Evolutionary conservation across 2,329 filamentous ascomycete genomes (phyloP).

Genomic region (Monosporascus sp.): DNA sequence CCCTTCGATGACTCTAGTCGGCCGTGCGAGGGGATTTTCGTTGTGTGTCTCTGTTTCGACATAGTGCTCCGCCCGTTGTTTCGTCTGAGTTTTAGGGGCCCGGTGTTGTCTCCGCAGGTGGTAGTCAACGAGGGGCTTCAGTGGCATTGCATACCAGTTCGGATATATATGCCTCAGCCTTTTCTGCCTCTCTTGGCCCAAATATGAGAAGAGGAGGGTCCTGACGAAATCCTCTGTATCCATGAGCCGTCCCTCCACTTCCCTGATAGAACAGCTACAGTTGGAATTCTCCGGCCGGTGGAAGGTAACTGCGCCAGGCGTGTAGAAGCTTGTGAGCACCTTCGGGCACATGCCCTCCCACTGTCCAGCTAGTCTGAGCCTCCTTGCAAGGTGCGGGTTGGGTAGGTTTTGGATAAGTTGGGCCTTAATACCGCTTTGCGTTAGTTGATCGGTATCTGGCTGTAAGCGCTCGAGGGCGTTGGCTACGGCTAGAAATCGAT

Average conservation of each 20-base stretch:
- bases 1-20: neutral
- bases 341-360: constrained; percentile 13
- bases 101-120: constrained; percentile 6
- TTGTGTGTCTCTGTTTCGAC: constrained; percentile 1
- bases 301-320: neutral
- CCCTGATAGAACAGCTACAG: neutral
- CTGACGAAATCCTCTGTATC: constrained; percentile 8
- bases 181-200: constrained; percentile 8
- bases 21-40: neutral
- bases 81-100: neutral
- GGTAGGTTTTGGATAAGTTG: constrained; percentile 18
- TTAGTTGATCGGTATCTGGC: constrained; percentile 5
- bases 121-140: constrained; percentile 13
- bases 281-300: neutral
- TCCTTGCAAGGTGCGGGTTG: constrained; percentile 10
- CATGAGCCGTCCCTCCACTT: constrained; percentile 8
- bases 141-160: constrained; percentile 13
- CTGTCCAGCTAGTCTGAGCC: constrained; percentile 11
- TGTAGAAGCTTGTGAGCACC: constrained; percentile 14
- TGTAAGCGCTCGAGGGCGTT: constrained; percentile 17
- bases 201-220: constrained; percentile 18
- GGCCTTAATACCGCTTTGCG: constrained; percentile 9
- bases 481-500: constrained; percentile 9
- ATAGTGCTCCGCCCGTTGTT: constrained; percentile 1
- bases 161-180: constrained; percentile 9